Conservation (phyloP, 371 early-diverging fungal genomes). For the Smittium mucronatum region DNA sequence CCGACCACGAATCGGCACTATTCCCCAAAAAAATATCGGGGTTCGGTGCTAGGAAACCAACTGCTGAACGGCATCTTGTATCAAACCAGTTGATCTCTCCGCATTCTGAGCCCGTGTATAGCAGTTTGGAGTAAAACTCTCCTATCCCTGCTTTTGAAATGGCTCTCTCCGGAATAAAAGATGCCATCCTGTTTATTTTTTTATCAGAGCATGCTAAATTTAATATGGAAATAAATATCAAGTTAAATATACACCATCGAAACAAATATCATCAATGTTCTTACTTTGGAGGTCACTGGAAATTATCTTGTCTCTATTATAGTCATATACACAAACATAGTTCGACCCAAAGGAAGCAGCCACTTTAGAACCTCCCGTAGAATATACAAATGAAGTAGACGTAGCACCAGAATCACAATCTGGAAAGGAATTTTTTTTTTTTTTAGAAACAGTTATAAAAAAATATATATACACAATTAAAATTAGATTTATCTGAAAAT, state of each 20-base stretch:
- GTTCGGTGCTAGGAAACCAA: background rate
- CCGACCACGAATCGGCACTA: background rate
- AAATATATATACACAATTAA: background rate
- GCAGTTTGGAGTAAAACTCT: background rate
- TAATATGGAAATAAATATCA: no score
- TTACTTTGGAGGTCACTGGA: background rate
- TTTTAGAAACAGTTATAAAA: no score
- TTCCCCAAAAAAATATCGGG: background rate
- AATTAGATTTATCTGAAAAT: background rate
- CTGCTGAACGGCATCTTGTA: background rate
- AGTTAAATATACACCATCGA: no score
- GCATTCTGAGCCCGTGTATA: constrained; percentile 1
- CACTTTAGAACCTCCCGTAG: background rate
- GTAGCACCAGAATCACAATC: background rate
- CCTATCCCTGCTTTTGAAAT: background rate
- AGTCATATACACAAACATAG: background rate
- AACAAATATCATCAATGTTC: no score
- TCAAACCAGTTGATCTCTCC: background rate
- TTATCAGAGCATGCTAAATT: background rate
- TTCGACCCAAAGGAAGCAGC: constrained; percentile 1
- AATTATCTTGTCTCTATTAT: background rate
- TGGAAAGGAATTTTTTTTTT: no score
- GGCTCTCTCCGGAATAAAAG: background rate
- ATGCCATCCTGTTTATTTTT: background rate
- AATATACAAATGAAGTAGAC: background rate